Percentiles rank a stretch among this genome's conserved stretches.
phyloP scores from a whole-genome alignment of 2,329 filamentous ascomycete species.

The Periconia sp. region DNA sequence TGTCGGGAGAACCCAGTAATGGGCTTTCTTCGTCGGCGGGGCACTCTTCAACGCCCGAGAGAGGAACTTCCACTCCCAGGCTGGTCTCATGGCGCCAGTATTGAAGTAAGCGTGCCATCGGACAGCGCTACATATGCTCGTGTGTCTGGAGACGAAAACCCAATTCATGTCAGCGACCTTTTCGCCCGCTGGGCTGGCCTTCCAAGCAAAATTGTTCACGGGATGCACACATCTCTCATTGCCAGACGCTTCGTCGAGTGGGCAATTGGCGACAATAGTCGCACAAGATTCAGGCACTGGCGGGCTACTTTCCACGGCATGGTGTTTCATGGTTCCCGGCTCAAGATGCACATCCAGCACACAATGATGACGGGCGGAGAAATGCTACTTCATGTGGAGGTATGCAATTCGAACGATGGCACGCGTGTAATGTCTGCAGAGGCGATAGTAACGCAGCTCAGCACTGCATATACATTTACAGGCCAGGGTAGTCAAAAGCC shows the following conservation, averaged over 20 bases:
- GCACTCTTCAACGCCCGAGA: not conserved
- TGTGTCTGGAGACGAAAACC: slow-evolving; percentile 43
- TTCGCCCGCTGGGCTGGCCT: slow-evolving; percentile 39
- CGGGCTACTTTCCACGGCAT: slow-evolving; percentile 37
- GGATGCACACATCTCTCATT: slow-evolving; percentile 41
- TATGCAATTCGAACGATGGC: too few species aligned
- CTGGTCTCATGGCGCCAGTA: not conserved
- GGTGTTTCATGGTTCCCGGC: slow-evolving; percentile 37
- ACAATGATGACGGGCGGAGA: slow-evolving; percentile 35
- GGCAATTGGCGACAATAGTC: slow-evolving; percentile 15
- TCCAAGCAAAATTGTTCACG: slow-evolving; percentile 43
- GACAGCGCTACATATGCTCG: slow-evolving; percentile 20
- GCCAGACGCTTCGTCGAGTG: slow-evolving; percentile 28
- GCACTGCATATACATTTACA: slow-evolving; percentile 42
- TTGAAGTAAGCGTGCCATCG: slow-evolving; percentile 3
- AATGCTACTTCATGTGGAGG: too few species aligned
- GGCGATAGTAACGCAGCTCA: slow-evolving; percentile 31
- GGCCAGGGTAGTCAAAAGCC: slow-evolving; percentile 44
- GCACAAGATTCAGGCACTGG: slow-evolving; percentile 23
- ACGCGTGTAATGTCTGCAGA: slow-evolving; percentile 24
- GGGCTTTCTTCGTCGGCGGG: not conserved
- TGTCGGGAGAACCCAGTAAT: not conserved
- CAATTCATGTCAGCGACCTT: slow-evolving; percentile 40
- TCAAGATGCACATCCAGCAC: slow-evolving; percentile 35
- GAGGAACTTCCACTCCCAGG: slow-evolving; percentile 2